phyloP scores from a whole-genome alignment of 1,139 yeast genomes.

The Diutina siamensis region DNA sequence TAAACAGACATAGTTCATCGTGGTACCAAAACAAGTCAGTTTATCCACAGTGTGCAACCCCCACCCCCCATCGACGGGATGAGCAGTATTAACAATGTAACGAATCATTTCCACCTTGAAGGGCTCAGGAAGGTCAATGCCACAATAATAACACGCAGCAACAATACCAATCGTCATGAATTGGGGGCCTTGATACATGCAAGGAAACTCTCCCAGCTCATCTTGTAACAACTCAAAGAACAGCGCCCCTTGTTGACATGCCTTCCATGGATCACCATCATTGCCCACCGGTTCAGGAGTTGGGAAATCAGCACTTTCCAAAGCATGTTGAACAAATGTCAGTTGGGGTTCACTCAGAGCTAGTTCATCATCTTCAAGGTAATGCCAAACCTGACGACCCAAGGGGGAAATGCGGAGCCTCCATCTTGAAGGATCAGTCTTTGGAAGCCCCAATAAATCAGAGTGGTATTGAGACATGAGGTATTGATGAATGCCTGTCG shows the following conservation, averaged over 20 bases:
- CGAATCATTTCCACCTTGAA: constrained; percentile 62
- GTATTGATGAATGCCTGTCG: no score
- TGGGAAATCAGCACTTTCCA: constrained; percentile 22
- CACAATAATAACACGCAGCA: constrained; percentile 60
- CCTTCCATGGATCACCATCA: constrained; percentile 38
- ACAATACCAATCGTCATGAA: constrained; percentile 89
- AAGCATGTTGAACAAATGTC: constrained; percentile 4
- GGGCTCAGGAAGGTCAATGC: constrained; percentile 56
- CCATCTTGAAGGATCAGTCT: constrained; percentile 69
- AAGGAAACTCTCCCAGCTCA: constrained; percentile 75
- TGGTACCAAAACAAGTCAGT: constrained; percentile 91
- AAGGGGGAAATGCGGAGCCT: constrained; percentile 54
- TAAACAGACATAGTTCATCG: constrained; percentile 70
- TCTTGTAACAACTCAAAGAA: constrained; percentile 65
- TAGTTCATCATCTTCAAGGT: constrained; percentile 29
- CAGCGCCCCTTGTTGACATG: constrained; percentile 66
- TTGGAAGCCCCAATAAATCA: constrained; percentile 48
- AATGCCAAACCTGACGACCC: constrained; percentile 82
- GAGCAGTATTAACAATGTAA: constrained; percentile 78
- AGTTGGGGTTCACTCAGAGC: constrained; percentile 32
- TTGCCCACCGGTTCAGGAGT: constrained; percentile 24
- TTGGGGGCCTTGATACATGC: constrained; percentile 96
- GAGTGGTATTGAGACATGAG: constrained; percentile 30
- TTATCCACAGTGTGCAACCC: constrained; percentile 88
- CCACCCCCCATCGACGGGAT: constrained; percentile 99